Evolutionary conservation across 495 filamentous ascomycete genomes (phyloP), one percentile per base, ranked within the genome.

Genomic region (Aspergillus cristatus): DNA sequence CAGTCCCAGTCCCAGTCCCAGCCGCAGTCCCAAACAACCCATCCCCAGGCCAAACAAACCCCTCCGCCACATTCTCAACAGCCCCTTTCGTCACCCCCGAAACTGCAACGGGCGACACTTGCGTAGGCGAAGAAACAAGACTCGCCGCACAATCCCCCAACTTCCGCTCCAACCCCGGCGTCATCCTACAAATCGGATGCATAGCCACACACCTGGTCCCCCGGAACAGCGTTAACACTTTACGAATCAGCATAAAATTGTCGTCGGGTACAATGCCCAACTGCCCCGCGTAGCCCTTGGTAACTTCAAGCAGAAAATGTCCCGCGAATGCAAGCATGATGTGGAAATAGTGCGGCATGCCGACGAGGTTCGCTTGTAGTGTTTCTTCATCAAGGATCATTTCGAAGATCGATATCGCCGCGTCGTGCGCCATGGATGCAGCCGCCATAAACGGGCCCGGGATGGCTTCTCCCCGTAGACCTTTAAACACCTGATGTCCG

Each of bases 281-380:
- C 28, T 51, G 53, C 5, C 33, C 34, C 26, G 50, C 33, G 24
- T 57, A 53, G 31, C 48, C 51, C 28, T 47, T 43, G 10, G 43
- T 46, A 26, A 66, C 56, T 44, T 71, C 67, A 8, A 71, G 44
- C 6, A 71, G 39, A 22, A 71, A 66, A 22, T 68, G 60, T 14
- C 56, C 57, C 2, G 67, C 67, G 35, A 66, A 68, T 1, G 65
- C 61, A 34, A 68, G 63, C 65, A 68, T 71, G 31, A 60, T 60
- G 38, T 68, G 60, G 37, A 67, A 60, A 35, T 71, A 71, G 36
- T 63, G 62, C 1, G 67, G 65, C 40, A 67, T 61, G 11, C 63
- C 67, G 13, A 65, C 51, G 1, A 68, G 53, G 13, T 50, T 53
- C 13, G 46, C 40, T 31, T 54, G 55, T 8, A 71, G 53, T 34